Evolutionary conservation across 2,329 filamentous ascomycete genomes (phyloP), one percentile per base, ranked within the genome.

Genomic region (Fusarium napiforme): DNA sequence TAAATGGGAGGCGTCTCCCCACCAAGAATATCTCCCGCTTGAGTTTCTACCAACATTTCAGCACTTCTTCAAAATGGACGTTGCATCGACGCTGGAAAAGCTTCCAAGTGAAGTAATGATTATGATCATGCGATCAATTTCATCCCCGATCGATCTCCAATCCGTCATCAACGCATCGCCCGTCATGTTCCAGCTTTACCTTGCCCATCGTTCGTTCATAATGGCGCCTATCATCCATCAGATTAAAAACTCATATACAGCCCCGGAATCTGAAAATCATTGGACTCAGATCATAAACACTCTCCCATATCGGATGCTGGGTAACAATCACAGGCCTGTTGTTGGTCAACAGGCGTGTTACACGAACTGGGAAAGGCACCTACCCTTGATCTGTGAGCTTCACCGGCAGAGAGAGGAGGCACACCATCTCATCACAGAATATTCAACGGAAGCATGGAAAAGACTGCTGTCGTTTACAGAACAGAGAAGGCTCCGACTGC

Each of bases 241-340:
- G 4, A 11, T n/a, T 0, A 19, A 53, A n/a, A 26, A 9, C 7
- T 26, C 32, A 2, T 37, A 28, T 5, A 18, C 28, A 23, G 4
- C 7, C 15, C 5, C 14, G 21, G 0, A 23, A 7, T 9, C n/a
- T 6, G 18, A 2, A 15, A 36, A 9, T 0, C 23, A 36, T 26
- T 8, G 15, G 2, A 9, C 11, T 7, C 9, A 6, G 7, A 4
- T 37, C 11, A 21, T 6, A 12, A 21, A 4, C 4, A 37, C 7
- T 16, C 50, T 53, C 12, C 18, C 34, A 15, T 21, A 37, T 21
- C 34, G 34, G 8, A 14, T 26, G n/a, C 8, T 34, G 15, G 8
- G n/a, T 2, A 15, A 49, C 4, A 5, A 7, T 3, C 19, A 28
- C 2, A 16, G 2, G 21, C 30, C 8, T 36, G 2, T 19, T 19